A percentile compares a stretch with the other conserved stretches of the same genome.
Conservation (phyloP, 2,329 filamentous ascomycete genomes). For the Lomentospora prolificans region DNA sequence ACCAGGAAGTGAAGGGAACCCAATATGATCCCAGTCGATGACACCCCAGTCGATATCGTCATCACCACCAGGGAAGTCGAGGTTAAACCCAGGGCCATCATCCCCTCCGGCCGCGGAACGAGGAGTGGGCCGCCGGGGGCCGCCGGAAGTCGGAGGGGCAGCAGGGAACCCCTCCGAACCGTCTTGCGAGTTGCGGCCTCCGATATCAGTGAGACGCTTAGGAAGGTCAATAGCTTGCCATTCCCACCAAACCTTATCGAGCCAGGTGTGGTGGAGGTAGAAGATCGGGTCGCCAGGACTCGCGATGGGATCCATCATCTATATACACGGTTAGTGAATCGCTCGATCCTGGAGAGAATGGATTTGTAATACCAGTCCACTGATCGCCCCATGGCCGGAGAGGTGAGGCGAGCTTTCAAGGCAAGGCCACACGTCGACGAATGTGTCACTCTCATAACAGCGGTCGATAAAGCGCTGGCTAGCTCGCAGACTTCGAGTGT, state of each 20-base stretch:
- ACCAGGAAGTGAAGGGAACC: background rate
- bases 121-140: background rate
- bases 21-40: background rate
- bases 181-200: slow-evolving; percentile 19
- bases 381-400: slow-evolving; percentile 18
- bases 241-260: slow-evolving; percentile 18
- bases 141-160: background rate
- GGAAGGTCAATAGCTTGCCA: slow-evolving; percentile 22
- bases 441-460: slow-evolving; percentile 14
- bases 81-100: background rate
- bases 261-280: slow-evolving; percentile 18
- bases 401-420: slow-evolving; percentile 18
- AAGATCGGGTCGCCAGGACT: slow-evolving; percentile 23
- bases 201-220: slow-evolving; percentile 19
- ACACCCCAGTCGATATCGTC: background rate
- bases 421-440: slow-evolving; percentile 19
- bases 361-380: slow-evolving; percentile 11
- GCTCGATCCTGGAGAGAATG: too few species aligned
- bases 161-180: background rate
- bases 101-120: background rate
- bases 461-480: background rate
- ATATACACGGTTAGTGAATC: slow-evolving; percentile 13
- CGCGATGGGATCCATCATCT: slow-evolving; percentile 17
- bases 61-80: background rate
- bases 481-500: background rate